Conservation (phyloP, 1,139 yeast species). For the Candida labiduridarum region DNA sequence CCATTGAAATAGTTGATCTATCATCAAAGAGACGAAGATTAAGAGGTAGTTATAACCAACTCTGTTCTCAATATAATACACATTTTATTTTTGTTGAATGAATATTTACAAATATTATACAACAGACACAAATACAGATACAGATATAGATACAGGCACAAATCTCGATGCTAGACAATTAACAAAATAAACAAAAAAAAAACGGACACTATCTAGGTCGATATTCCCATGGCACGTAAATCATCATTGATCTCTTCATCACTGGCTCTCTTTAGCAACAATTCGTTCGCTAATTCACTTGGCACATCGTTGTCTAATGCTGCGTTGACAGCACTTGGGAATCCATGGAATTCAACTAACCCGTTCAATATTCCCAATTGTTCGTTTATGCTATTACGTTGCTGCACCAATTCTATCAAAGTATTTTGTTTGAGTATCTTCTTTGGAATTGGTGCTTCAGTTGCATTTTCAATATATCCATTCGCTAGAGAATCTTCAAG, state of each 20-base stretch:
- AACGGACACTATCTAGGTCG: constrained; percentile 12
- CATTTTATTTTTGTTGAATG: not conserved
- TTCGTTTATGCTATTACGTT: constrained; percentile 54
- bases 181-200: not conserved
- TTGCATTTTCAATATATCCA: constrained; percentile 10
- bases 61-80: not conserved
- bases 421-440: constrained; percentile 41
- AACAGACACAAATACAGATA: not conserved
- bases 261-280: constrained; percentile 52
- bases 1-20: too few species aligned
- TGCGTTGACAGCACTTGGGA: constrained; percentile 65
- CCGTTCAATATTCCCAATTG: constrained; percentile 63
- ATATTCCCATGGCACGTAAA: constrained; percentile 51
- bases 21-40: not conserved
- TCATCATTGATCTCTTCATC: constrained; percentile 68
- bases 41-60: not conserved
- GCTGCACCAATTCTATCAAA: constrained; percentile 50
- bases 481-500: constrained; percentile 10
- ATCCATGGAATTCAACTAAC: constrained; percentile 58
- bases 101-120: not conserved
- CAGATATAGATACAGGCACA: not conserved
- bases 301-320: constrained; percentile 23
- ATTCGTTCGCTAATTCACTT: constrained; percentile 37
- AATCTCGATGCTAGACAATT: not conserved
- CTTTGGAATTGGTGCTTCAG: constrained; percentile 29